phyloP scores from a whole-genome alignment of 257 asterid genomes.

The Nicotiana benthamiana region DNA sequence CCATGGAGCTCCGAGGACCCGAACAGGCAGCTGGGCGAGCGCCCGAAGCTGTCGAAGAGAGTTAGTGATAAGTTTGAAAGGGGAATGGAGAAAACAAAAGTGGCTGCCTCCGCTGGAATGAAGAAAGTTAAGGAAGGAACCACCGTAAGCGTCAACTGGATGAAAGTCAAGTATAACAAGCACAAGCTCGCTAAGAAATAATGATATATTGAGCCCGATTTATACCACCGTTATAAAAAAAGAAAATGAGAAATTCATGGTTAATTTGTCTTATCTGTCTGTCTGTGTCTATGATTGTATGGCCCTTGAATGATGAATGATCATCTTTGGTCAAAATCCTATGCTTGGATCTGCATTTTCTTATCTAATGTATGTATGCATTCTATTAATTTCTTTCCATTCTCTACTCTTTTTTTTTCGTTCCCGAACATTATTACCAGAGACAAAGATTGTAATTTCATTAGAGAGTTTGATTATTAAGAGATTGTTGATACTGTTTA shows the following conservation, averaged over 20 bases:
- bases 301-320: background rate
- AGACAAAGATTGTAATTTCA: background rate
- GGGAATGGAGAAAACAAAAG: constrained; percentile 50
- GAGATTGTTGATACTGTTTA: background rate
- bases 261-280: background rate
- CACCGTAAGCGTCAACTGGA: constrained; percentile 34
- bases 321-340: background rate
- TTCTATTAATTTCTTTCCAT: background rate
- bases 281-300: background rate
- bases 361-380: background rate
- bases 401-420: background rate
- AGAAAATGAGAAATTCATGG: background rate
- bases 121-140: constrained; percentile 51
- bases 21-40: constrained; percentile 15
- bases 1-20: constrained; percentile 17
- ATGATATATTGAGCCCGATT: background rate
- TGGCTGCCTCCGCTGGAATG: constrained; percentile 24
- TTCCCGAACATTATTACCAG: background rate
- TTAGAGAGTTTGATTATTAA: background rate
- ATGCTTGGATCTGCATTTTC: background rate
- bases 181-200: constrained; percentile 22
- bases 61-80: constrained; percentile 27
- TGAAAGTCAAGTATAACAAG: constrained; percentile 40
- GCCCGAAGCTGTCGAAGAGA: constrained; percentile 21
- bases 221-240: background rate